phyloP scores from a whole-genome alignment of 2,329 filamentous ascomycete genomes.

The Neonectria sp. region DNA sequence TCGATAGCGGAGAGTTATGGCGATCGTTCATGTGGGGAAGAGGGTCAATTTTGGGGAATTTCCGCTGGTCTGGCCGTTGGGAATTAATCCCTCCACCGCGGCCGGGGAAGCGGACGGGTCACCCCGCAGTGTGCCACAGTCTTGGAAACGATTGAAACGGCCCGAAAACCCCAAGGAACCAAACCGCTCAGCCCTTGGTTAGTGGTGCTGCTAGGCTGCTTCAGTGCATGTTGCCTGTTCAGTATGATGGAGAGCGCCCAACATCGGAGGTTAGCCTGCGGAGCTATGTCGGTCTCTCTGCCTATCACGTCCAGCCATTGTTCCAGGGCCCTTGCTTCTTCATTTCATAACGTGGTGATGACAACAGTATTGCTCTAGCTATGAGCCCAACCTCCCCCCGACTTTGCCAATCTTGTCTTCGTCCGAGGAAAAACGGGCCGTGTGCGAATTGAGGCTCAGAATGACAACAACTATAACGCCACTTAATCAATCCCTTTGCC shows the following conservation, averaged over 20 bases:
- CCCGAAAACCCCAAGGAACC: constrained; percentile 2
- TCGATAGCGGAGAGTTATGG: neutral
- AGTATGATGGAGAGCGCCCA: neutral
- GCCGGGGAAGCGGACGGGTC: neutral
- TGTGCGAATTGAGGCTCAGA: neutral
- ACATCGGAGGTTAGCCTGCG: neutral
- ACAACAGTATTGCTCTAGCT: neutral
- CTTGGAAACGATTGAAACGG: constrained; percentile 1
- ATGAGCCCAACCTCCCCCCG: neutral
- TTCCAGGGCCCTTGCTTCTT: neutral
- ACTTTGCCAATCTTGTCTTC: neutral
- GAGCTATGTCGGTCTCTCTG: constrained; percentile 3
- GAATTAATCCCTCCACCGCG: constrained; percentile 5
- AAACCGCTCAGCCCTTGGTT: neutral
- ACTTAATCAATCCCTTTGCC: neutral
- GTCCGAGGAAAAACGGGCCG: neutral
- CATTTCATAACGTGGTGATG: neutral
- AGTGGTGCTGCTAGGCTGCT: constrained; percentile 1
- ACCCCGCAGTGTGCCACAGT: constrained; percentile 6
- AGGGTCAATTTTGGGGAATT: constrained; percentile 3
- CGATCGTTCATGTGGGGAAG: constrained; percentile 8
- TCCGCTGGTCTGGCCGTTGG: neutral
- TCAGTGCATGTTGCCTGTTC: neutral
- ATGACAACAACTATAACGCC: neutral
- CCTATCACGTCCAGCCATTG: neutral